Evolutionary conservation across 202 grass and related monocot species (phyloP), one percentile per base, ranked within the genome.

Genomic region (Bolboschoenoplectus hybrid): DNA sequence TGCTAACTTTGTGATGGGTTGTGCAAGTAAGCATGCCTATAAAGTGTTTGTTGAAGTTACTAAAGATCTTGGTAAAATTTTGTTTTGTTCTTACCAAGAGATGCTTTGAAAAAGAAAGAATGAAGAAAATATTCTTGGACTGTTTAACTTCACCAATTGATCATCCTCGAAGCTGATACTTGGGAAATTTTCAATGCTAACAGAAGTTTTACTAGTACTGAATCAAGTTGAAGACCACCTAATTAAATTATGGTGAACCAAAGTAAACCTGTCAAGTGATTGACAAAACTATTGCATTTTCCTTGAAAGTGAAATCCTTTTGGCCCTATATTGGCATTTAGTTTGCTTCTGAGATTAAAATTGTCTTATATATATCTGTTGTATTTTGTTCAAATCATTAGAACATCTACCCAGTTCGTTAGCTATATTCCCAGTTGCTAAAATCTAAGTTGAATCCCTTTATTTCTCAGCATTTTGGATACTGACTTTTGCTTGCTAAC

Each of bases 391-490:
- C 61, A 63, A 32, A 26, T 63, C 5, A 26, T 63, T 4, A 32
- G 35, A 43, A 70, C 2, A 43, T n/a, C 0, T 70, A 13, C 3
- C 43, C 39, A 73, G 69, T 72, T 69, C 6, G 38, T 69, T 19
- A 46, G 41, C 19, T 43, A 4, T 69, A 43, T 43, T 46, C 7
- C 4, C 43, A 47, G 40, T 76, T 12, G 26, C 35, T 74, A 47
- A 74, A 74, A 50, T 47, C 16, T 32, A 51, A 34, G 38, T 71
- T 44, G 67, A 71, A 9, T 70, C 41, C 67, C 67, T 44, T 19
- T 74, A 47, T 74, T 86, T 72, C 46, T 74, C 57, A 34, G 4
- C 16, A 57, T 87, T 68, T 9, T 26, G 16, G 7, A 57, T 57
- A 17, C 70, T 5, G 41, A 40, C 10, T 51, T 64, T 26, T 55